These are phyloP conservation scores for Phytophthora pini DNA, from an alignment of 352 stramenopile species.

Conservation along the genomic window DNA sequence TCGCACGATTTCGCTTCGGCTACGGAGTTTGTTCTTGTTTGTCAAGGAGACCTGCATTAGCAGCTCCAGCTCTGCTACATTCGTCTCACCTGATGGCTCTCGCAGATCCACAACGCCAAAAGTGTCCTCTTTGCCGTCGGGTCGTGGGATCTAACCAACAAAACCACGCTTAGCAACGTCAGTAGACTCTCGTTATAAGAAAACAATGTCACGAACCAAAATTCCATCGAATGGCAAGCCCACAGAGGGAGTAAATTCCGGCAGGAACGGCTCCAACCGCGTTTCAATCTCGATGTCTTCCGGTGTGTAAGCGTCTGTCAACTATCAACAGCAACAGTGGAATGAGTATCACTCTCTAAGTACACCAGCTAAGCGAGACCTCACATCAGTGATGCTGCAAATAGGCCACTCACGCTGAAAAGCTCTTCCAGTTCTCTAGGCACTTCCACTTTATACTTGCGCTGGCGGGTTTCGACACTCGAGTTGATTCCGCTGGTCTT, in stretches of 20 bases:
- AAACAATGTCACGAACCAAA: slow-evolving; percentile 40
- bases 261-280: slow-evolving; percentile 93
- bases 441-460: slow-evolving; percentile 45
- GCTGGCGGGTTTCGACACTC: slow-evolving; percentile 1
- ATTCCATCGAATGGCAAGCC: slow-evolving; percentile 76
- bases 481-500: slow-evolving; percentile 4
- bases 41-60: slow-evolving; percentile 87
- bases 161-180: not conserved
- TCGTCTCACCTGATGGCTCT: slow-evolving; percentile 90
- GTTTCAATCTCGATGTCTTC: slow-evolving; percentile 91
- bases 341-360: slow-evolving; percentile 5
- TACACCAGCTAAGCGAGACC: slow-evolving; percentile 20
- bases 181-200: not conserved
- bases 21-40: slow-evolving; percentile 37
- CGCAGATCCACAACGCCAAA: slow-evolving; percentile 87
- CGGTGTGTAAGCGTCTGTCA: slow-evolving; percentile 77
- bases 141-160: slow-evolving; percentile 75
- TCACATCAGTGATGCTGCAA: slow-evolving; percentile 28
- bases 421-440: slow-evolving; percentile 64
- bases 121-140: slow-evolving; percentile 79
- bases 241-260: slow-evolving; percentile 89
- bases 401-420: slow-evolving; percentile 54
- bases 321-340: slow-evolving; percentile 55
- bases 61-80: slow-evolving; percentile 89
- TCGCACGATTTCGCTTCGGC: slow-evolving; percentile 68